These are phyloP conservation scores for Monosporascus cannonballus DNA, from an alignment of 2,329 filamentous ascomycete species.

Conservation along the genomic window DNA sequence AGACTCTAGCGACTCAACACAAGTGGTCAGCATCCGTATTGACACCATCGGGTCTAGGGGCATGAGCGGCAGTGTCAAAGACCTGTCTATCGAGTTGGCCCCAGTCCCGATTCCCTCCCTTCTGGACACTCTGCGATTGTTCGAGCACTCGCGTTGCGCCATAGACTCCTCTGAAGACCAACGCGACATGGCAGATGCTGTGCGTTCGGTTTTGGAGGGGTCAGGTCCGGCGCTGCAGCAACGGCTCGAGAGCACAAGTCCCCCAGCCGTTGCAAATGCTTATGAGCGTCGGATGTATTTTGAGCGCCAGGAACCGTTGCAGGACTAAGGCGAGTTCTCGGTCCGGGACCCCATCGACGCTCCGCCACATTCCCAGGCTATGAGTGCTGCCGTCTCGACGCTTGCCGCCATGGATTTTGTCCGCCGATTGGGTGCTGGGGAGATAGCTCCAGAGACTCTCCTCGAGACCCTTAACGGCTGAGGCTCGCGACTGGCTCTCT, in stretches of 20 bases:
- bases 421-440: constrained; percentile 1
- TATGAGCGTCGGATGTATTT: constrained; percentile 12
- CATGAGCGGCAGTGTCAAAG: background rate
- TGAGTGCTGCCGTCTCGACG: constrained; percentile 10
- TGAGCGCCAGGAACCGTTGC: constrained; percentile 9
- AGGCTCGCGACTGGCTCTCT: constrained; percentile 9
- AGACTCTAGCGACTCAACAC: background rate
- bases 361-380: constrained; percentile 7
- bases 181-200: background rate
- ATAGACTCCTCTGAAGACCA: constrained; percentile 5
- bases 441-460: constrained; percentile 1
- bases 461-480: constrained; percentile 2
- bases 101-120: constrained; percentile 1
- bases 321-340: constrained; percentile 6
- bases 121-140: constrained; percentile 3
- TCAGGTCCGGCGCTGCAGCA: constrained; percentile 2
- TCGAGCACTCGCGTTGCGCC: constrained; percentile 7
- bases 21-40: background rate
- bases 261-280: constrained; percentile 1
- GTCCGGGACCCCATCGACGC: constrained; percentile 7
- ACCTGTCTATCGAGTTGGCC: background rate
- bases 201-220: background rate
- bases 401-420: constrained; percentile 9
- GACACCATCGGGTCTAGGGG: background rate
- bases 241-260: background rate